Evolutionary conservation across 805 yeast species (phyloP), one percentile per base, ranked within the genome.

Genomic region (Pichia occidentalis): DNA sequence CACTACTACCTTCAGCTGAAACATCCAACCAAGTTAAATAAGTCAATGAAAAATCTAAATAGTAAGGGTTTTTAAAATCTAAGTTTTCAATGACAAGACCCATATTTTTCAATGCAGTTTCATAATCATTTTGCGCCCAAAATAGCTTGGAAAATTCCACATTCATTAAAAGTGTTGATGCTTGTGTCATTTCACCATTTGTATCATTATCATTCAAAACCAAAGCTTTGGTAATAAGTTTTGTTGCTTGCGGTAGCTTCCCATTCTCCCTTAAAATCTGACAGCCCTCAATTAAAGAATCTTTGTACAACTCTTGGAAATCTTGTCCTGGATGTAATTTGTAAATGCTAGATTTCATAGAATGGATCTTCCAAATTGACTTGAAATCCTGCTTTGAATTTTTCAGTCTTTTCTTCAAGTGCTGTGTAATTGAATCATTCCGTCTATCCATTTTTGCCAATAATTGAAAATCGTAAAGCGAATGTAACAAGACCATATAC

Each of bases 81-180:
- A 49, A 26, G 11, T 41, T 25, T n/a, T 48, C 47, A 9, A 52
- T 42, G 2, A 74, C 57, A 12, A 69, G 67, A 7, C 70, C 69
- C 25, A 85, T 62, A 7, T 75, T 65, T 36, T 81, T 77, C 30
- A 90, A 68, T 0, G 97, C 97, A 48, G 86, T 80, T 18, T 87
- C 73, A 43, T 76, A 85, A 45, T 86, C 94, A 1, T 95, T 95
- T 53, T 84, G 85, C 4, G 77, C 80, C 97, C 97, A 90, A 27
- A 86, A 59, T 7, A 92, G 67, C 40, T 83, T 78, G 0, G 96
- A 80, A 56, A 82, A 80, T 54, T 87, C 95, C 27, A 82, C 59
- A 42, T 79, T 80, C 6, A 83, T 79, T 4, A 45, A 29, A 7
- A 39, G 17, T 3, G 37, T 42, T 7, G 43, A 32, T 4, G 38